Percentiles rank a stretch among this genome's conserved stretches.
Evolutionary conservation across 202 grass and related monocot genomes (phyloP).

Genomic region (Carex sylvatica): DNA sequence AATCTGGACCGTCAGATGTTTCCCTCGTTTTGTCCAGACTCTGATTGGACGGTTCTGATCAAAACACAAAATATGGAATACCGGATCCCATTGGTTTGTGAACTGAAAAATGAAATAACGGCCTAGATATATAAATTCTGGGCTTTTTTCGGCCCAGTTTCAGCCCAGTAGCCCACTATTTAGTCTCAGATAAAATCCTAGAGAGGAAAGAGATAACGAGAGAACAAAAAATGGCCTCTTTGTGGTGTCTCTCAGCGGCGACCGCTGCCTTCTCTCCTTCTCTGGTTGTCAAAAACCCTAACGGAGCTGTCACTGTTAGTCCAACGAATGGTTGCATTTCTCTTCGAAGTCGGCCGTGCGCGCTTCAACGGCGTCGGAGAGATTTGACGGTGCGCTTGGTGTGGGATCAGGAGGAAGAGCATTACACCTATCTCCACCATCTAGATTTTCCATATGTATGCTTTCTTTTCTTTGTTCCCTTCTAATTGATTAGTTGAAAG

Average conservation of each 20-base stretch:
- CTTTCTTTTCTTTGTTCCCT: background rate
- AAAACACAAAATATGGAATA: too few species aligned
- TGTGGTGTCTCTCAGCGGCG: constrained; percentile 15
- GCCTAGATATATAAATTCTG: background rate
- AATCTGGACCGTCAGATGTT: too few species aligned
- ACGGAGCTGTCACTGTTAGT: background rate
- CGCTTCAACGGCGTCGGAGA: background rate
- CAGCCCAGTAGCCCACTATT: background rate
- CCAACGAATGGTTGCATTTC: background rate
- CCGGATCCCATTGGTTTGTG: too few species aligned
- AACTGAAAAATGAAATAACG: too few species aligned
- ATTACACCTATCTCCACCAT: background rate
- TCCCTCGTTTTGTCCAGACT: too few species aligned
- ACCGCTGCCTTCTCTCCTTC: background rate
- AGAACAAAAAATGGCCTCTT: background rate
- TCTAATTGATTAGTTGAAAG: background rate
- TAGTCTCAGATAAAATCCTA: background rate
- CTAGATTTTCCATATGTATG: constrained; percentile 23
- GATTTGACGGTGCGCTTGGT: background rate
- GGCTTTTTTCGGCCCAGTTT: background rate
- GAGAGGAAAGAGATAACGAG: too few species aligned
- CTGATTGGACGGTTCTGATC: too few species aligned
- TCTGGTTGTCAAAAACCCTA: background rate
- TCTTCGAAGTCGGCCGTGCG: background rate
- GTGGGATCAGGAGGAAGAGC: background rate